Evolutionary conservation across 495 filamentous ascomycete species (phyloP), one percentile per base, ranked within the genome.

Genomic region (Penicillium diatomitis): DNA sequence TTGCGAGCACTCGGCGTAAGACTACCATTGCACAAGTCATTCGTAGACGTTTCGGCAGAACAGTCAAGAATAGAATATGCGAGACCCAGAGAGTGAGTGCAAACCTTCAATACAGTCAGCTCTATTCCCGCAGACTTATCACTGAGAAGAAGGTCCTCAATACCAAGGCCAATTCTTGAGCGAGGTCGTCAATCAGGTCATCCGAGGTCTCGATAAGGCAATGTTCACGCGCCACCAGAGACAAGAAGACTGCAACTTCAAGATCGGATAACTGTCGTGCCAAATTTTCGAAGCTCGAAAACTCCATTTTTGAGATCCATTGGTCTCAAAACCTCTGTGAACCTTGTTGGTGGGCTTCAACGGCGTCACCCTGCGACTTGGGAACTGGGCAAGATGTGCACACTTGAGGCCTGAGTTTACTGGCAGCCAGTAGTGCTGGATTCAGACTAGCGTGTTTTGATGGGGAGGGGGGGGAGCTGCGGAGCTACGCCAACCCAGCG

Each of bases 221-320:
- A 61, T 97, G 91, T 66, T 92, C 84, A 47, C 81, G 78, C 28
- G 83, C 79, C 47, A 86, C 73, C 31, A 96, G 77, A 56, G 82
- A 91, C 43, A 96, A 73, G 20, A 96, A 75, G 8, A 84, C 68
- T 29, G 92, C 92, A 38, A 98, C 79, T 67, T 96, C 90, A 41
- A 96, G 75, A 66, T 96, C 92, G 47, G 85, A 88, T 38, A 97
- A 72, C 41, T 76, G 73, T 63, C 85, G 83, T 46, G 90, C 73
- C 63, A 82, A 79, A 27, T 79, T 72, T 46, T 80, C 67, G 40
- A 90, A 69, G 38, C 61, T 62, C 60, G 69, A 64, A 52, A 80
- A 68, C 63, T 82, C 81, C 86, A 88, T 88, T 41, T 37, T 56
- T 42, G 32, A 30, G 41, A 48, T 44, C 48, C 49, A 58, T 58